Evolutionary conservation across 106 monocot species (phyloP), one percentile per base, ranked within the genome.

Genomic region (Agapanthus africanus): DNA sequence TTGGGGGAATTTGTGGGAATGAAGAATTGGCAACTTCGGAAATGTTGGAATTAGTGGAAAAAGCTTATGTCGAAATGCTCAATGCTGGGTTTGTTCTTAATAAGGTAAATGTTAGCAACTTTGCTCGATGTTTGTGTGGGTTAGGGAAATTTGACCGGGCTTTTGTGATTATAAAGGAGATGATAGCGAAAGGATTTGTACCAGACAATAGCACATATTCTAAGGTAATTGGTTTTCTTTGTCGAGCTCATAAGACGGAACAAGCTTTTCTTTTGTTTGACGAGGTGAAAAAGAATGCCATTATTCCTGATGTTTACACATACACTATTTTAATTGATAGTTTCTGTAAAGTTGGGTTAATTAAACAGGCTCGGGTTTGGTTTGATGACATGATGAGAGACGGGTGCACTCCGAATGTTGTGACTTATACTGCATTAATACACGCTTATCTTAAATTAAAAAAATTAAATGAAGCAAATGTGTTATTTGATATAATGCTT

Each of bases 311-410:
- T 90, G 97, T 99, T 44, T 99, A 99, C 65, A 84, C 80, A 46
- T 99, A 99, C 62, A 90, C 90, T 32, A 90, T 85, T 68, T 67
- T 99, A 40, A 99, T 99, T 66, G 97, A 99, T 54, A 83, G 70
- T 67, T 99, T 99, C 68, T 99, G 87, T 77, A 99, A 99, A 74
- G 76, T 70, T 57, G 97, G 97, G n/a, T 74, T 99, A n/a, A 87
- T 87, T 52, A 77, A 80, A 78, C 92, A 90, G 57, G 88, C 92
- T 41, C 68, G 42, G 26, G 77, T 19, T 28, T 93, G 82, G 92
- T 90, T 93, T 76, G 72, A 93, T 72, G 92, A 90, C 68, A 99
- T 99, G 97, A 71, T 76, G n/a, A 81, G 61, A 66, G 44, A 83
- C 41, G 85, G 87, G 36, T 99, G 97, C 60, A 59, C 63, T 74